Conservation (phyloP, 2,329 filamentous ascomycete genomes). For the Paracoccidioides brasiliensis region DNA sequence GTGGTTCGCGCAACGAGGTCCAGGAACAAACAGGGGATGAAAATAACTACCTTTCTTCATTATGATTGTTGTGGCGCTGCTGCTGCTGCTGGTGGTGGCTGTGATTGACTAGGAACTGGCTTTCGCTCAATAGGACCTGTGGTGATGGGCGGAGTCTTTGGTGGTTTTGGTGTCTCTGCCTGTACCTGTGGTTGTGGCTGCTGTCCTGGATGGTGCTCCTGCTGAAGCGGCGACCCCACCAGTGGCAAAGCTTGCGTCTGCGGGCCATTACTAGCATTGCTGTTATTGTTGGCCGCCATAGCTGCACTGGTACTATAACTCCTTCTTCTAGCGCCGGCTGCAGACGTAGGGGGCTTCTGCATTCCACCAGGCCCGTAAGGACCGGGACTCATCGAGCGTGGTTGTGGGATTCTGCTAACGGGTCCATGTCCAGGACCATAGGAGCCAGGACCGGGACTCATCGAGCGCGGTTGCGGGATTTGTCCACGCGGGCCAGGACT, state of each 20-base stretch:
- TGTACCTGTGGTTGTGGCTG: conserved; percentile 9
- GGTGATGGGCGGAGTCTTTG: conserved; percentile 21
- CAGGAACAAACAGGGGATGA: too few species aligned
- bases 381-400: conserved; percentile 34
- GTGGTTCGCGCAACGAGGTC: too few species aligned
- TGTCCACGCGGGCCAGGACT: conserved; percentile 31
- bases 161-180: conserved; percentile 34
- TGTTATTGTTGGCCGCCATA: conserved; percentile 8
- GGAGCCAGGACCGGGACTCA: conserved; percentile 34
- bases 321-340: conserved; percentile 22
- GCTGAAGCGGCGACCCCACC: conserved; percentile 30
- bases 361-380: conserved; percentile 31
- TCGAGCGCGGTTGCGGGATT: conserved; percentile 29
- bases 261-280: background rate
- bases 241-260: too few species aligned
- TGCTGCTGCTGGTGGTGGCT: conserved; percentile 6
- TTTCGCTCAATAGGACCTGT: conserved; percentile 40
- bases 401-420: conserved; percentile 23
- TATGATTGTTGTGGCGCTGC: too few species aligned
- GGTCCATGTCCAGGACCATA: conserved; percentile 22
- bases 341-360: conserved; percentile 29
- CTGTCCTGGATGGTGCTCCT: conserved; percentile 4
- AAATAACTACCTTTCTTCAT: too few species aligned
- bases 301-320: conserved; percentile 33
- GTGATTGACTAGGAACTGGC: conserved; percentile 43